Base-by-base conservation (phyloP, 2,329 filamentous ascomycete genomes). In the Hymenotorrendiella dingleyae region DNA sequence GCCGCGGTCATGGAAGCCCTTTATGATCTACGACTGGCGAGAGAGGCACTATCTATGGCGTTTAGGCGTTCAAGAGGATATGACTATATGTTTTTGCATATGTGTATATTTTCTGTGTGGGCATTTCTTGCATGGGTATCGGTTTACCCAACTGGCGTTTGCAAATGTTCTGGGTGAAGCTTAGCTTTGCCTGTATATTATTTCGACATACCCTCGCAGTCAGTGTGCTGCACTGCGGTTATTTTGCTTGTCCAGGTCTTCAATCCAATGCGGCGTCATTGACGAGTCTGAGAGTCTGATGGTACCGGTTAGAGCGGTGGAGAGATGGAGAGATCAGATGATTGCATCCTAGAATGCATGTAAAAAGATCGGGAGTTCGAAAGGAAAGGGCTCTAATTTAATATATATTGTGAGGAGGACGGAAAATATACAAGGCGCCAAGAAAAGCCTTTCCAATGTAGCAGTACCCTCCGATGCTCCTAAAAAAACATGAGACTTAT, bases 21-120 rank as follows among this genome's bases (percentile, higher is more conserved):
- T 50, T 33, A 57, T 46, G 48, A 56, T 55, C 50, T 46, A 58
- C 45, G 55, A 59, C 49, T 40, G 45, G 54, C 45, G 47, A 50
- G 42, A 43, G 55, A 28, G 40, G 45, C 39, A 45, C 38, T 36
- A 40, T 43, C 36, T 46, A 43, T 28, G 55, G 56, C 54, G 56
- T 57, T 56, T 52, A 39, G 55, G 52, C 39, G 52, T 53, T 48
- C 36, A 47, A 44, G 34, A 46, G 16, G 28, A 34, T 16, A 45
- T 42, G 40, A 47, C 30, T 45, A 48, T 48, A 50, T 49, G 49
- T n/a, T n/a, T 53, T 45, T 49, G 48, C 46, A 52, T 54, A 45
- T 36, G 43, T 55, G 43, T 55, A 56, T 45, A 54, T 40, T 47
- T 53, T 34, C 44, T 49, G 46, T 47, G 48, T 53, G 36, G 36